These are phyloP conservation scores for Puccinellia tenuiflora DNA, from an alignment of 176 grass and related monocot species.

Conservation along the genomic window DNA sequence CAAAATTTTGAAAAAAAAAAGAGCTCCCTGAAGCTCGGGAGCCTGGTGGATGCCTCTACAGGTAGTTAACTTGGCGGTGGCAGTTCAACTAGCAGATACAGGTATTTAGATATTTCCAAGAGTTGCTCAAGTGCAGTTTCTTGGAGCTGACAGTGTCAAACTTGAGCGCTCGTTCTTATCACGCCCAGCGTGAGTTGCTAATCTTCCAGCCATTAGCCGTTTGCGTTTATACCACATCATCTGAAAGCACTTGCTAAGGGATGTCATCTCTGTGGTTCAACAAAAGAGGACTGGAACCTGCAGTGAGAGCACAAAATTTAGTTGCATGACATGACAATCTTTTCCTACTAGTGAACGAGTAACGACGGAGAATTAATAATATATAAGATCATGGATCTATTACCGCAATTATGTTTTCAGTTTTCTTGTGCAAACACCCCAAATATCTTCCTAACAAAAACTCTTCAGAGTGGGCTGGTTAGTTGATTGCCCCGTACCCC, in stretches of 20 bases:
- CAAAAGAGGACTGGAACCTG: not conserved
- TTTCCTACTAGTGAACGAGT: not conserved
- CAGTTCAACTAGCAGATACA: slow-evolving; percentile 49
- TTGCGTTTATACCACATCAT: not conserved
- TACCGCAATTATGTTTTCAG: not conserved
- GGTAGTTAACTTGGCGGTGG: no score
- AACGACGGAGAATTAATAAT: not conserved
- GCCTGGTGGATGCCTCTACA: no score
- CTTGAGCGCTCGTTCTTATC: no score
- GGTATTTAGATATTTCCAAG: slow-evolving; percentile 54
- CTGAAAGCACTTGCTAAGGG: not conserved
- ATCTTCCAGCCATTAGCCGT: not conserved
- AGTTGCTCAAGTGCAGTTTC: slow-evolving; percentile 74
- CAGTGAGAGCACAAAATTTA: not conserved
- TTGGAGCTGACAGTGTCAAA: no score
- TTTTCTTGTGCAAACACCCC: not conserved
- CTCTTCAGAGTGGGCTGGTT: not conserved
- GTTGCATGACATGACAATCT: not conserved
- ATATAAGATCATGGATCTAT: not conserved
- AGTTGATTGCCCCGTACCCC: not conserved
- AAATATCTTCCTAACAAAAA: not conserved
- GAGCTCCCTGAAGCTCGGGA: no score
- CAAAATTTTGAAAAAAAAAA: no score
- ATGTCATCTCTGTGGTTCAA: not conserved
- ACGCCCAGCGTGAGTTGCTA: not conserved